Evolutionary conservation across 371 early-diverging fungal genomes (phyloP).

Genomic region (Batrachochytrium dendrobatidis): DNA sequence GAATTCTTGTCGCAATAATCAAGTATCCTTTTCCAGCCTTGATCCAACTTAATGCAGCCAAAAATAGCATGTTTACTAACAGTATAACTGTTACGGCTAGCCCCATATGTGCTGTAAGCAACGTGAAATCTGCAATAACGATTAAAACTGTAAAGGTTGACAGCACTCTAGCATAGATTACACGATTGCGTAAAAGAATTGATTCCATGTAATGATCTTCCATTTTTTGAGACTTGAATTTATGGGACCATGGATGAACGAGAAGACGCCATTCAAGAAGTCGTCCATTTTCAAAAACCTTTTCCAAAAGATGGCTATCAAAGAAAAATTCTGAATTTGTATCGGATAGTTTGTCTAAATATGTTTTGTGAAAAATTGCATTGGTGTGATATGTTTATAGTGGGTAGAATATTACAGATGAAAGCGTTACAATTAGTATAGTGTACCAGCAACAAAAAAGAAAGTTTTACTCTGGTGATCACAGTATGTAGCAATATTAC

Average conservation of each 20-base stretch:
- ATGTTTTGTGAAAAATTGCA: too few relatives aligned
- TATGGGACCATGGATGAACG: slow-evolving; percentile 15
- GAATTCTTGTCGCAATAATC: not conserved
- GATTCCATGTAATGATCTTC: slow-evolving; percentile 22
- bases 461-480: too few relatives aligned
- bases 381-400: too few relatives aligned
- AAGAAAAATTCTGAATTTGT: too few relatives aligned
- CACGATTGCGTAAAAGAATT: slow-evolving; percentile 17
- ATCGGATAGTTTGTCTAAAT: too few relatives aligned
- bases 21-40: not conserved
- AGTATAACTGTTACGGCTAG: not conserved
- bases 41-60: not conserved
- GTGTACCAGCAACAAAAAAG: too few relatives aligned
- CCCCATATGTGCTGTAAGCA: not conserved
- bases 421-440: too few relatives aligned
- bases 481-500: too few relatives aligned
- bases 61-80: not conserved
- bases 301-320: too few relatives aligned
- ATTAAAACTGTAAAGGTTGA: slow-evolving; percentile 3
- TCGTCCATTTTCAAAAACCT: not conserved
- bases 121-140: not conserved
- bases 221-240: slow-evolving; percentile 10
- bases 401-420: too few relatives aligned
- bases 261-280: not conserved
- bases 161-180: not conserved